Conservation (phyloP, 2,329 filamentous ascomycete genomes). For the Cladosporium sp. region DNA sequence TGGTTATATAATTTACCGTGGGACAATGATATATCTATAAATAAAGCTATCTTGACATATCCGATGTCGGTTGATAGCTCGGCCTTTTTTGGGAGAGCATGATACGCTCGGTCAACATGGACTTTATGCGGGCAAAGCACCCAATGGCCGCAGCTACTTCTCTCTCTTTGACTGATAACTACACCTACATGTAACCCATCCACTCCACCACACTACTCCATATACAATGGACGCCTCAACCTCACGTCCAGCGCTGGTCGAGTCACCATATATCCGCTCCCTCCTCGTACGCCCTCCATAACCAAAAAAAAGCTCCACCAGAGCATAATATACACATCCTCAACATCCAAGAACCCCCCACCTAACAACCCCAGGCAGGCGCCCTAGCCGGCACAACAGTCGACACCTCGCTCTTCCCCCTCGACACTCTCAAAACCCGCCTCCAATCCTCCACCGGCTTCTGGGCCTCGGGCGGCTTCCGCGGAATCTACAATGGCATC, state of each 20-base stretch:
- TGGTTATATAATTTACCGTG: no score
- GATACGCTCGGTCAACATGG: neutral
- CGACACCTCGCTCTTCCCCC: conserved; percentile 93
- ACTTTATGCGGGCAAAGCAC: conserved; percentile 3
- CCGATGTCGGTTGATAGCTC: conserved; percentile 7
- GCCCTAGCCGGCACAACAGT: conserved; percentile 92
- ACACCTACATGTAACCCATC: neutral
- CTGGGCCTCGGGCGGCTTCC: conserved; percentile 81
- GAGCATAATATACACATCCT: conserved; percentile 10
- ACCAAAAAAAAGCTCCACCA: neutral
- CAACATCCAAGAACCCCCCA: conserved; percentile 12
- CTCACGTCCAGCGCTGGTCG: conserved; percentile 32
- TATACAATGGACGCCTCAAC: conserved; percentile 14
- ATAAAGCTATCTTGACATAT: neutral
- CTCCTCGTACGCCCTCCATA: conserved; percentile 43
- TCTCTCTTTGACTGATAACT: neutral
- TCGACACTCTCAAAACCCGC: conserved; percentile 98
- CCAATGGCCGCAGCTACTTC: conserved; percentile 12
- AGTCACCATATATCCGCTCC: conserved; percentile 52
- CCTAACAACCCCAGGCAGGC: conserved; percentile 62
- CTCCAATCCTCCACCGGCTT: conserved; percentile 82
- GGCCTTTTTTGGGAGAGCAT: neutral
- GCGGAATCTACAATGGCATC: conserved; percentile 88
- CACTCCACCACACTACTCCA: neutral
- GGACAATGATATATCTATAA: neutral